These are phyloP conservation scores for Pyrus betulifolia DNA, from an alignment of 306 rosid species.

Conservation along the genomic window DNA sequence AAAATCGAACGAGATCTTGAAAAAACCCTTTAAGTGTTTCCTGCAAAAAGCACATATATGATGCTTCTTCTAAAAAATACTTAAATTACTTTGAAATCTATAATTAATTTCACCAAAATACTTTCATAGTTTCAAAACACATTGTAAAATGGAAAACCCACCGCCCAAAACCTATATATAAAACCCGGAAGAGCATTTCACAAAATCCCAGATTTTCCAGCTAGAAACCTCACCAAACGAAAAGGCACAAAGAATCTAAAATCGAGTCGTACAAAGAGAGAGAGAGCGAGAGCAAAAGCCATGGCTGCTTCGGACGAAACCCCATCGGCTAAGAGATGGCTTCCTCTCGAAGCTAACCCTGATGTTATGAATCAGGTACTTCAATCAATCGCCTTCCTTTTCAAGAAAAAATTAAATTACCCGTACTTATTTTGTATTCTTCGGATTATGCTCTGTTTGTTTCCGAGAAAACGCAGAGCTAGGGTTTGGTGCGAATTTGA, in stretches of 20 bases:
- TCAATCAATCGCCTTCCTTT: background rate
- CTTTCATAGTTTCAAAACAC: too few relatives aligned
- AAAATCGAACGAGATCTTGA: too few relatives aligned
- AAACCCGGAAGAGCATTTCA: background rate
- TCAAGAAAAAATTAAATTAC: background rate
- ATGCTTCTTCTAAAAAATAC: too few relatives aligned
- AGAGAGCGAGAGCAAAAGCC: background rate
- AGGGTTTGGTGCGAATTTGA: background rate
- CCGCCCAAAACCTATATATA: constrained; percentile 27
- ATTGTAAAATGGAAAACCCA: background rate
- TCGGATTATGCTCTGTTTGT: constrained; percentile 2
- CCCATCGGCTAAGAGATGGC: constrained; percentile 72
- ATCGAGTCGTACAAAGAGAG: background rate
- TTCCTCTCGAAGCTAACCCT: constrained; percentile 99
- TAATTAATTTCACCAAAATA: too few relatives aligned
- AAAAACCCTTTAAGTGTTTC: too few relatives aligned
- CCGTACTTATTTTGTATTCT: background rate
- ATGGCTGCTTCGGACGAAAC: constrained; percentile 55
- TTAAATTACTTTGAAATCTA: too few relatives aligned
- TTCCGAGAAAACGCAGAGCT: background rate
- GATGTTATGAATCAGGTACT: constrained; percentile 88
- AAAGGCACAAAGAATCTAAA: background rate
- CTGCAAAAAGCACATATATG: fast-evolving
- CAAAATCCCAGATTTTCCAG: background rate
- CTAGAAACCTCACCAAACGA: background rate